Conservation (phyloP, 345 rosid species). For the Eucalyptus lansdowneana region DNA sequence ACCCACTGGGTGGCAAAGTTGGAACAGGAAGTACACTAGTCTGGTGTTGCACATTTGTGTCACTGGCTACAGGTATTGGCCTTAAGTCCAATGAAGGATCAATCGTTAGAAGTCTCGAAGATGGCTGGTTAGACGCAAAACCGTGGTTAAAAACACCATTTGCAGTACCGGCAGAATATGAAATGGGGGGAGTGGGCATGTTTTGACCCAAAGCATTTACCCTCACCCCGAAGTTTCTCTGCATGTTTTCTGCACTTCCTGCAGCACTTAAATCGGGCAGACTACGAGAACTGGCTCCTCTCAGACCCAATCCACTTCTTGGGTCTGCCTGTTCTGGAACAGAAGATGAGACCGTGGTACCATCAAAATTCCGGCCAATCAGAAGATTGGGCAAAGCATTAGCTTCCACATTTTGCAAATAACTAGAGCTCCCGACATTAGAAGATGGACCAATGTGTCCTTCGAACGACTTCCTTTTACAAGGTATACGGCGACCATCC, state of each 20-base stretch:
- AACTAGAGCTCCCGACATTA: constrained; percentile 32
- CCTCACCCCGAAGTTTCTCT: constrained; percentile 42
- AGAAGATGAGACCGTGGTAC: constrained; percentile 21
- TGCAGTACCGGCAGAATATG: constrained; percentile 24
- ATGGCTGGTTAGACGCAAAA: constrained; percentile 20
- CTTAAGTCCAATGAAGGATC: constrained; percentile 38
- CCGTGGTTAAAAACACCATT: constrained; percentile 25
- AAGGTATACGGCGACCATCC: constrained; percentile 46
- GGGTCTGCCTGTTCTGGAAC: constrained; percentile 31
- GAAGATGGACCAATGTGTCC: constrained; percentile 59
- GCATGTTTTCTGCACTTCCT: constrained; percentile 25
- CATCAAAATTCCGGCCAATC: constrained; percentile 11
- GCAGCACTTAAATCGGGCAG: constrained; percentile 19
- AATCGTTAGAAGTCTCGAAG: constrained; percentile 20
- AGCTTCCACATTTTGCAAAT: constrained; percentile 39
- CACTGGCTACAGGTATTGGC: constrained; percentile 18
- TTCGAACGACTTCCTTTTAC: constrained; percentile 77
- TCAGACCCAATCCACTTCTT: constrained; percentile 29
- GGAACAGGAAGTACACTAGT: constrained; percentile 31
- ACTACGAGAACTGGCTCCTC: constrained; percentile 18
- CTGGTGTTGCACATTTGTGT: constrained; percentile 13
- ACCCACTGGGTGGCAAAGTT: constrained; percentile 32
- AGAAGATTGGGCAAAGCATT: constrained; percentile 32
- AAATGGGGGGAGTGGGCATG: constrained; percentile 19
- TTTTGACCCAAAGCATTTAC: constrained; percentile 36